Evolutionary conservation across 306 rosid genomes (phyloP).

Genomic region (Arachis hypogaea): DNA sequence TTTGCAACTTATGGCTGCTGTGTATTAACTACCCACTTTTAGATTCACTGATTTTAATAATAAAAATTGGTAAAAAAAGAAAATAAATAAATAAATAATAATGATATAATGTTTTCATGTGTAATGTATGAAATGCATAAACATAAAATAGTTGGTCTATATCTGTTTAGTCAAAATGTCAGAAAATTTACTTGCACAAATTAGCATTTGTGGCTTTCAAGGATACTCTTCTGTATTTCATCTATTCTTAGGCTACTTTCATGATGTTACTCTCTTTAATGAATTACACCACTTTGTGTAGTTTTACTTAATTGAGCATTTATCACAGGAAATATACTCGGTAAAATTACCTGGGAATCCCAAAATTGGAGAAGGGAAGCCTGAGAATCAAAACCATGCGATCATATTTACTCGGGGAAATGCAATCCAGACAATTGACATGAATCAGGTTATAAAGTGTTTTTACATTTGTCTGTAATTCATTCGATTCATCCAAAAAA

Average conservation of each 20-base stretch:
- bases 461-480: constrained; percentile 13
- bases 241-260: background rate
- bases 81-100: too few relatives aligned
- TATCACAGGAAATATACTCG: constrained; percentile 80
- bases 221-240: background rate
- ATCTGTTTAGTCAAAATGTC: background rate
- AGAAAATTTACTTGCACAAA: background rate
- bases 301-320: constrained; percentile 16
- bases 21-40: background rate
- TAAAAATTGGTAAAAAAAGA: background rate
- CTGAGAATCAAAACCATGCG: constrained; percentile 97
- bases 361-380: constrained; percentile 96
- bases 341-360: constrained; percentile 93
- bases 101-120: background rate
- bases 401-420: constrained; percentile 93
- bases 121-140: background rate
- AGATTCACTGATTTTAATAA: background rate
- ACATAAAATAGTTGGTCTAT: background rate
- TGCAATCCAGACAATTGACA: constrained; percentile 94
- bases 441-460: constrained; percentile 81
- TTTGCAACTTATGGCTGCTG: background rate
- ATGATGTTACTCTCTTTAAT: background rate
- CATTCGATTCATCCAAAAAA: background rate
- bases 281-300: constrained; percentile 2
- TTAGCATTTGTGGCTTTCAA: background rate